Percentiles rank a stretch among this genome's conserved stretches.
Evolutionary conservation across 768 basidiomycete genomes (phyloP).

Genomic region (Imleria badia): DNA sequence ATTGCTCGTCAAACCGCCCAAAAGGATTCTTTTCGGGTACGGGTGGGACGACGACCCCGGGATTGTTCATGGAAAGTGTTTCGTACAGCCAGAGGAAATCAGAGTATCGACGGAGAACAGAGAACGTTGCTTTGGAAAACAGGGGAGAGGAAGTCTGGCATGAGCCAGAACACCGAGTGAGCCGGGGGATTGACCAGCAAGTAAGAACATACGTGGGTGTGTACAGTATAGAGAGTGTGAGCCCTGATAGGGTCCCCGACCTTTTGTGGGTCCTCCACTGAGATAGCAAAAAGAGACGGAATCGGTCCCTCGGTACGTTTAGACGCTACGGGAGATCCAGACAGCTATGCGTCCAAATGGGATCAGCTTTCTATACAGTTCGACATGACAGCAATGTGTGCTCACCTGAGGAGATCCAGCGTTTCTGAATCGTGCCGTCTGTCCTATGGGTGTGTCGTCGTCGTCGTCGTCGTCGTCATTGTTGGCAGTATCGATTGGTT

Average conservation of each 20-base stretch:
- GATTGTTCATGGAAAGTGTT: slow-evolving; percentile 84
- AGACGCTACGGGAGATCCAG: slow-evolving; percentile 13
- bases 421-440: slow-evolving; percentile 36
- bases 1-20: slow-evolving; percentile 89
- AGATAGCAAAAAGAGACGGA: slow-evolving; percentile 76
- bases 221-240: slow-evolving; percentile 96
- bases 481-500: slow-evolving; percentile 22
- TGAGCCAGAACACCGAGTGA: background rate
- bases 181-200: background rate
- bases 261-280: slow-evolving; percentile 96
- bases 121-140: slow-evolving; percentile 82
- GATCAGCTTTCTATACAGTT: background rate
- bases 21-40: slow-evolving; percentile 94
- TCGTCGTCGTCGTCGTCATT: slow-evolving; percentile 59
- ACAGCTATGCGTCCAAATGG: slow-evolving; percentile 7
- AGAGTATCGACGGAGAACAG: slow-evolving; percentile 94
- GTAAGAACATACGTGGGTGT: slow-evolving; percentile 62
- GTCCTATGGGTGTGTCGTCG: slow-evolving; percentile 66
- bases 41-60: slow-evolving; percentile 95
- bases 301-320: slow-evolving; percentile 43
- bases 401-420: slow-evolving; percentile 27
- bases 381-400: background rate
- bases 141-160: slow-evolving; percentile 79
- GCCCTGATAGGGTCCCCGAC: slow-evolving; percentile 94
- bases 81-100: slow-evolving; percentile 98